Evolutionary conservation across 495 filamentous ascomycete genomes (phyloP), one percentile per base, ranked within the genome.

Genomic region (Neurospora sp.): DNA sequence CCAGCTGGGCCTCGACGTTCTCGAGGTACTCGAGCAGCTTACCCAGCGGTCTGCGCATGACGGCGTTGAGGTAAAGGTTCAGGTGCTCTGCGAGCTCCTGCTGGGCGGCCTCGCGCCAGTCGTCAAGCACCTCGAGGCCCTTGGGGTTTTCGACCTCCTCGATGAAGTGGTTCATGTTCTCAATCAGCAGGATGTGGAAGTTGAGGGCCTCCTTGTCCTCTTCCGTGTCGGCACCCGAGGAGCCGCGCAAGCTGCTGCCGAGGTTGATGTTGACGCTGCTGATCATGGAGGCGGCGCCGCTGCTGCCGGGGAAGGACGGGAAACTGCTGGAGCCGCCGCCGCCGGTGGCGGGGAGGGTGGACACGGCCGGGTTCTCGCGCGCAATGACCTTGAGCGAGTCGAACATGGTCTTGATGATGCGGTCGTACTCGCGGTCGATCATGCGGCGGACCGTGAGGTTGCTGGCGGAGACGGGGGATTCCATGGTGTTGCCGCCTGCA

Each of bases 81-180:
- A 97, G 88, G 79, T 98, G 94, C 79, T 97, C 94, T n/a, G 84
- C 84, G 82, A 95, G 89, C 80, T 97, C 95, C 69, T 88, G 86
- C 37, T 86, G 83, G 2, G 95, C 95, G 39, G 89, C 89, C 69
- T 89, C 87, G 76, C 87, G 88, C 93, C 94, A 97, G 73, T 92
- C 90, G 73, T 90, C 89, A 8, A 98, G 85, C 16, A 97, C 89
- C 2, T 90, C 86, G 71, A 94, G 89, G 20, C 84, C 83, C 45
- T 89, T 87, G n/a, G 90, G 84, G 74, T 78, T 77, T 74, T 96
- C 92, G 10, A 97, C 90, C 79, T 98, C 95, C 76, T 98, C 94
- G 10, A 94, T 84, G 80, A 95, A 97, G 79, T 97, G 94, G 79
- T 97, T 96, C 95, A 98, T 97, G 79, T 98, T 98, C 80, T 98